Conservation (phyloP, 2,329 filamentous ascomycete genomes). For the Pseudogymnoascus sp. region DNA sequence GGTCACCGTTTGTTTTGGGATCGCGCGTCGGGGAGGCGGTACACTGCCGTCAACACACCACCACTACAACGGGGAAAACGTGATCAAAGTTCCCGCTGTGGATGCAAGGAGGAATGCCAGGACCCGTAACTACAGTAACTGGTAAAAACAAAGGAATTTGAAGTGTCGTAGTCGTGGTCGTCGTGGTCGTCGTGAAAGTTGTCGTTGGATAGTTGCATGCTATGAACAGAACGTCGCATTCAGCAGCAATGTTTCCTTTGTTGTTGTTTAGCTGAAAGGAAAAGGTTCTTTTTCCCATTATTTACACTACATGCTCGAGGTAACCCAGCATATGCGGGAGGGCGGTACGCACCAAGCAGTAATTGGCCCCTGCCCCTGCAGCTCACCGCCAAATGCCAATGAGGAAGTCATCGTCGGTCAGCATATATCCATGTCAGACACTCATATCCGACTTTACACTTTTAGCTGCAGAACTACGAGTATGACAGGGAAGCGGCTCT, state of each 20-base stretch:
- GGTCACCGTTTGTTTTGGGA: constrained; percentile 6
- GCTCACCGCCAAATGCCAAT: constrained; percentile 2
- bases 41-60: constrained; percentile 7
- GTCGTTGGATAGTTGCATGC: not conserved
- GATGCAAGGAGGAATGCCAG: not conserved
- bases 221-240: not conserved
- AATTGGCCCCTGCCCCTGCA: constrained; percentile 8
- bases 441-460: not conserved
- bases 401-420: constrained; percentile 2
- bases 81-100: not conserved
- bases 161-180: not conserved
- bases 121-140: constrained; percentile 2
- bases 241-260: not conserved
- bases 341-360: constrained; percentile 7
- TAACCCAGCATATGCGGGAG: constrained; percentile 5
- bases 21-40: constrained; percentile 9
- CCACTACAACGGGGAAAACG: constrained; percentile 5
- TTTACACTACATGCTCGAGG: constrained; percentile 1
- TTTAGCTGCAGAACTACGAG: not conserved
- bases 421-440: not conserved
- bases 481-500: not conserved
- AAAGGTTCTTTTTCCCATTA: not conserved
- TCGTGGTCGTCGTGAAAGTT: not conserved
- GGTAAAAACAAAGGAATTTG: not conserved
- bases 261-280: constrained; percentile 1